These are phyloP conservation scores for Leucosporidium yakuticum DNA, from an alignment of 768 basidiomycete genomes.

Conservation along the genomic window DNA sequence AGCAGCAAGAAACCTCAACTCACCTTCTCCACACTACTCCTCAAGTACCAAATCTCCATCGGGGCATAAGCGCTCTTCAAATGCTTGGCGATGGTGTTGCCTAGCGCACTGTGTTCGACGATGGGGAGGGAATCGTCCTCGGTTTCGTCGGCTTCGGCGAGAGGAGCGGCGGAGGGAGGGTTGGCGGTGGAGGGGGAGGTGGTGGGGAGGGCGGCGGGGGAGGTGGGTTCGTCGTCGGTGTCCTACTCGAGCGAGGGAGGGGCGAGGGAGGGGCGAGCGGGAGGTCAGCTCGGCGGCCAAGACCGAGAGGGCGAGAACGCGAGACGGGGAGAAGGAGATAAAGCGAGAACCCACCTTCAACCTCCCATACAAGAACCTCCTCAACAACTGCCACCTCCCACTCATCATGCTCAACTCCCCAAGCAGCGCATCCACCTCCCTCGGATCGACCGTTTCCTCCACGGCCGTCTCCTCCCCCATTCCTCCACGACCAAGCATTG, in stretches of 20 bases:
- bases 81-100: slow-evolving; percentile 42
- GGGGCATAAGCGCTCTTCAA: slow-evolving; percentile 73
- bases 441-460: slow-evolving; percentile 63
- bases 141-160: background rate
- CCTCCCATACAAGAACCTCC: slow-evolving; percentile 73
- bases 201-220: slow-evolving; percentile 1
- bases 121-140: slow-evolving; percentile 24
- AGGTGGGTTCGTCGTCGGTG: slow-evolving; percentile 26
- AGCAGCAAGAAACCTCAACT: slow-evolving; percentile 7
- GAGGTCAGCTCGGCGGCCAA: background rate
- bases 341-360: slow-evolving; percentile 52
- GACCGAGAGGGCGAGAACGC: background rate
- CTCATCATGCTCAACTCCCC: slow-evolving; percentile 84
- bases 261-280: too few species aligned
- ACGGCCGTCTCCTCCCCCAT: slow-evolving; percentile 9
- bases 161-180: slow-evolving; percentile 54
- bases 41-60: slow-evolving; percentile 85
- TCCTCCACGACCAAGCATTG: slow-evolving; percentile 9
- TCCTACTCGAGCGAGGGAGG: slow-evolving; percentile 13
- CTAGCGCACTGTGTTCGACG: slow-evolving; percentile 25
- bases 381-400: slow-evolving; percentile 84
- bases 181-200: slow-evolving; percentile 1
- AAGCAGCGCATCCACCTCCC: slow-evolving; percentile 85
- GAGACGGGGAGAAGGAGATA: background rate
- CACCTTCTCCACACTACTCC: slow-evolving; percentile 81